These are phyloP conservation scores for Cryoendolithus antarcticus DNA, from an alignment of 2,329 filamentous ascomycete genomes.

Conservation along the genomic window DNA sequence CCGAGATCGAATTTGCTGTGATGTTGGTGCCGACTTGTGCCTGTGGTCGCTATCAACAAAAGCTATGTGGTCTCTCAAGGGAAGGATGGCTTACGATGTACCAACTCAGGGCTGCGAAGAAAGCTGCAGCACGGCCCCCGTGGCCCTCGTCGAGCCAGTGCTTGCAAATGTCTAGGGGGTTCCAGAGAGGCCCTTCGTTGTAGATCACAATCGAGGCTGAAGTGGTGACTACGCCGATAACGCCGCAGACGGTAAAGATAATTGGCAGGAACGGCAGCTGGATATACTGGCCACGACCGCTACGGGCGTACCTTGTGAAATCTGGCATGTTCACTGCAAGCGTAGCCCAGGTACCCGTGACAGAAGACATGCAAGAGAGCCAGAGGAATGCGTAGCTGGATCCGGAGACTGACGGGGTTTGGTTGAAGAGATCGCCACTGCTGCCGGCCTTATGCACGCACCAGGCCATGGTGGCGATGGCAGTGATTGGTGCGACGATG, in stretches of 20 bases:
- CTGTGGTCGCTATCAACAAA: too few species aligned
- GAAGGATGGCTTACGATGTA: conserved; percentile 41
- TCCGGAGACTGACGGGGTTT: conserved; percentile 24
- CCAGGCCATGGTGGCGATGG: conserved; percentile 40
- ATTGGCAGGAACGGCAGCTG: conserved; percentile 49
- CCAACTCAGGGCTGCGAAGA: conserved; percentile 8
- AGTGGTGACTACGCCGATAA: conserved; percentile 45
- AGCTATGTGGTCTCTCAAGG: too few species aligned
- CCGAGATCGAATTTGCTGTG: conserved; percentile 40
- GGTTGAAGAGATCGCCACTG: conserved; percentile 11
- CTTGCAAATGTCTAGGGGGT: conserved; percentile 8
- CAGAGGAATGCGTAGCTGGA: conserved; percentile 25
- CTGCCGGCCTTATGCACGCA: conserved; percentile 13
- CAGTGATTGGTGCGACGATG: conserved; percentile 70
- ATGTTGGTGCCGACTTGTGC: conserved; percentile 17
- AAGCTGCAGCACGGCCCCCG: conserved; percentile 8
- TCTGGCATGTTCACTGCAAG: conserved; percentile 32
- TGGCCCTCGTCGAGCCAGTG: conserved; percentile 5
- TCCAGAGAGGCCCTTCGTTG: conserved; percentile 25
- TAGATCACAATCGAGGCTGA: conserved; percentile 34
- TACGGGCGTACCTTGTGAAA: conserved; percentile 59
- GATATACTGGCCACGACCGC: conserved; percentile 64
- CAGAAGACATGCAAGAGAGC: conserved; percentile 36
- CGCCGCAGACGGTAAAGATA: conserved; percentile 54
- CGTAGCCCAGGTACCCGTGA: conserved; percentile 29